Conservation (phyloP, 768 basidiomycete genomes). For the Dendrothele bispora region DNA sequence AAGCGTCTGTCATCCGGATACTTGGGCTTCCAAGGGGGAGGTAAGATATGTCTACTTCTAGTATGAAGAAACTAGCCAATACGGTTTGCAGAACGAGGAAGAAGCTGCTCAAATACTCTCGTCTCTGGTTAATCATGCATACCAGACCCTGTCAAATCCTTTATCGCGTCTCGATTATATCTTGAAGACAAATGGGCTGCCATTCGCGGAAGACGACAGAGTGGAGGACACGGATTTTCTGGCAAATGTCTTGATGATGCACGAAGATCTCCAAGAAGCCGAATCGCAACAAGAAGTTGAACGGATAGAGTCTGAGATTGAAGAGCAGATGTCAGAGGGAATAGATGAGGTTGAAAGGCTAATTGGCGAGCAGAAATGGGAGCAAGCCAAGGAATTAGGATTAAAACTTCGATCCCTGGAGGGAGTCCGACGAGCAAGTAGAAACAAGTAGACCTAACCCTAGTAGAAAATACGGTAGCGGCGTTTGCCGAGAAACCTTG, state of each 20-base stretch:
- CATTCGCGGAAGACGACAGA: constrained; percentile 68
- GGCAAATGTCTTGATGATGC: constrained; percentile 71
- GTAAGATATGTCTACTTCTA: constrained; percentile 31
- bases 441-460: neutral
- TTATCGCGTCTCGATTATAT: constrained; percentile 81
- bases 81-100: constrained; percentile 45
- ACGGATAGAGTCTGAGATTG: constrained; percentile 51
- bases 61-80: constrained; percentile 2
- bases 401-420: constrained; percentile 76
- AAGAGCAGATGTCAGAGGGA: constrained; percentile 55
- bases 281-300: constrained; percentile 47
- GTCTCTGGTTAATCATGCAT: constrained; percentile 79
- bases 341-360: constrained; percentile 49
- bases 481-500: constrained; percentile 25
- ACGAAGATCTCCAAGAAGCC: constrained; percentile 76
- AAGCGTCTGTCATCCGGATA: constrained; percentile 81
- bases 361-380: constrained; percentile 57
- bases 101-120: constrained; percentile 67
- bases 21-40: constrained; percentile 68
- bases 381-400: constrained; percentile 52
- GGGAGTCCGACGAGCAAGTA: constrained; percentile 56
- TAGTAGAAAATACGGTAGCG: neutral
- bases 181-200: constrained; percentile 57
- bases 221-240: constrained; percentile 72
- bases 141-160: constrained; percentile 72